These are phyloP conservation scores for Komagataella pastoris DNA, from an alignment of 805 yeast species.

Conservation along the genomic window DNA sequence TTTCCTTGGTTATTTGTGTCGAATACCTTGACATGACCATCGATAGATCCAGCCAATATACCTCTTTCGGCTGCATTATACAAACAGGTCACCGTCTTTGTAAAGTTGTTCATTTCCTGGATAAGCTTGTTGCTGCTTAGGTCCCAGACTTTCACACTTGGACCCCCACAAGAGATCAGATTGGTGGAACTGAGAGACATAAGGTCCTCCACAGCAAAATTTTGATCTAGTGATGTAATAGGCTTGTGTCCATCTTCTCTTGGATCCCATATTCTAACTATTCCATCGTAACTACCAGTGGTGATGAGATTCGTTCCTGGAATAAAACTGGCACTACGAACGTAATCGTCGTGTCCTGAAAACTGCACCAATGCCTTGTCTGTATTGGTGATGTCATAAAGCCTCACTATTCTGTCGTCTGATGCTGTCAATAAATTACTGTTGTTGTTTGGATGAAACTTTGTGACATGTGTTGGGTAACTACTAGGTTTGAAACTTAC, in stretches of 20 bases:
- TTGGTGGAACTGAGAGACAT: constrained; percentile 66
- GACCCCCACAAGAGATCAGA: constrained; percentile 68
- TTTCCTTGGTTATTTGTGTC: constrained; percentile 48
- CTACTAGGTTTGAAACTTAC: constrained; percentile 73
- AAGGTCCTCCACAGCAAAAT: constrained; percentile 76
- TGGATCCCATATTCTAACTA: constrained; percentile 73
- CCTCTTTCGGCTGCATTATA: constrained; percentile 64
- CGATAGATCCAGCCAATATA: constrained; percentile 87
- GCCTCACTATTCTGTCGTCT: constrained; percentile 77
- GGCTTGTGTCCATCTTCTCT: constrained; percentile 37
- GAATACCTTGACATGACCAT: constrained; percentile 94
- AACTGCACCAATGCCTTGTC: constrained; percentile 61
- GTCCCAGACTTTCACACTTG: constrained; percentile 85
- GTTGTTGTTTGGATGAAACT: constrained; percentile 68
- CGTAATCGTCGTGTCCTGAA: constrained; percentile 74
- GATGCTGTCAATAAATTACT: constrained; percentile 78
- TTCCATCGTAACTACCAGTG: constrained; percentile 91
- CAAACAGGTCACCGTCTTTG: constrained; percentile 84
- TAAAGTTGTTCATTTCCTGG: constrained; percentile 72
- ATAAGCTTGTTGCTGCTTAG: constrained; percentile 62
- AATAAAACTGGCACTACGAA: constrained; percentile 68
- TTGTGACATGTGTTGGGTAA: constrained; percentile 88
- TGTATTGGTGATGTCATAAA: constrained; percentile 78
- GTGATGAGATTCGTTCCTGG: constrained; percentile 68
- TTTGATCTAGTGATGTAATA: constrained; percentile 55